These are phyloP conservation scores for Fusarium sublunatum DNA, from an alignment of 2,329 filamentous ascomycete genomes.

Conservation along the genomic window DNA sequence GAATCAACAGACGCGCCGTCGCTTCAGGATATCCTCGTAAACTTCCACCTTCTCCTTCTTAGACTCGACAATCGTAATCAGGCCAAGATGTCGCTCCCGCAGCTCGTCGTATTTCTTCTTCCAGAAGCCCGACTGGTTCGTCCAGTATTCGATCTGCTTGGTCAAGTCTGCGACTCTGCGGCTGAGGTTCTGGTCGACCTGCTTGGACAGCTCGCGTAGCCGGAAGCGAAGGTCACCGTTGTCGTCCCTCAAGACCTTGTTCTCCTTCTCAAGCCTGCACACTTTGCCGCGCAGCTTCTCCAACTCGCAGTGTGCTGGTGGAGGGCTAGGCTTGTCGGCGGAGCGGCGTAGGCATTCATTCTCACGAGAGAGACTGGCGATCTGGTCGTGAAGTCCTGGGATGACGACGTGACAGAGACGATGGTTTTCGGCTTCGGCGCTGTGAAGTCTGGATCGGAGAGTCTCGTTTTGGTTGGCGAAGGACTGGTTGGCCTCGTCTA, in stretches of 20 bases:
- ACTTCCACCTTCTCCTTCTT: constrained; percentile 49
- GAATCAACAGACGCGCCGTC: constrained; percentile 47
- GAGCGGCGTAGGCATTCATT: constrained; percentile 55
- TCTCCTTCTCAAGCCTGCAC: constrained; percentile 53
- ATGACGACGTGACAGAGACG: constrained; percentile 49
- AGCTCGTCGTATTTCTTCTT: constrained; percentile 47
- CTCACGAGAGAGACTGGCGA: constrained; percentile 52
- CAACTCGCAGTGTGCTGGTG: constrained; percentile 47
- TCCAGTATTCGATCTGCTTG: constrained; percentile 52
- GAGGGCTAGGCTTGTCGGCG: constrained; percentile 49
- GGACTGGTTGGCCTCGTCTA: constrained; percentile 51
- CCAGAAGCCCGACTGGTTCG: constrained; percentile 48
- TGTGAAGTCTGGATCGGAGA: constrained; percentile 52
- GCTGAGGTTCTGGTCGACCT: constrained; percentile 48
- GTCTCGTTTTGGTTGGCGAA: constrained; percentile 49
- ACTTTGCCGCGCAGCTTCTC: constrained; percentile 51
- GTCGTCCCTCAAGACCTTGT: constrained; percentile 51
- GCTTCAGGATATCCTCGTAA: constrained; percentile 51
- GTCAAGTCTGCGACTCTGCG: constrained; percentile 50
- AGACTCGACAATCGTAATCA: constrained; percentile 46
- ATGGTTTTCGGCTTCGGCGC: constrained; percentile 52
- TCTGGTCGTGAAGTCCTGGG: constrained; percentile 53
- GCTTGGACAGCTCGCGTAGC: constrained; percentile 51
- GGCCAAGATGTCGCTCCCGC: constrained; percentile 45
- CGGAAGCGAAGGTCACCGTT: constrained; percentile 51